Base-by-base conservation (phyloP, 352 stramenopile species). In the Pythium aquatile region DNA sequence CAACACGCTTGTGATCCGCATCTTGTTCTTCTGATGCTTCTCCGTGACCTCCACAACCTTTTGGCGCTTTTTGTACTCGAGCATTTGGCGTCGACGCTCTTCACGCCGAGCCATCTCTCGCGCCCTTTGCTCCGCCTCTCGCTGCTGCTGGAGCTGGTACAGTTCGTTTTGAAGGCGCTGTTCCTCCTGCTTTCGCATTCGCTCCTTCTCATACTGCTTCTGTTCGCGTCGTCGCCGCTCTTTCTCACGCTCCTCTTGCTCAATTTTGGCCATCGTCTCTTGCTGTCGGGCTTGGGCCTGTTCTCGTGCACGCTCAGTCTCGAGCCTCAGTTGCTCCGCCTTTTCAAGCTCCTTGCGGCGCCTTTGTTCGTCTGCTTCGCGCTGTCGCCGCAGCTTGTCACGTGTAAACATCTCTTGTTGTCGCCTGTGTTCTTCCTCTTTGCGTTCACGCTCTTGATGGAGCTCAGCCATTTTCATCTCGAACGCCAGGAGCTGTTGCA, bases 401-500 rank as follows among this genome's bases (percentile, higher is more conserved):
- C 75, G 77, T 3, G 55, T 65, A 9, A 77, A 47, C 5, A 68
- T 56, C 16, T 88, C 79, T 20, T 87, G 73, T 57, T 83, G 78
- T 1, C 69, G 72, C 37, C 65, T 76, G 64, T 81, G 76, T 10
- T 86, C 74, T 2, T 67, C 64, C 16, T 91, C 81, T 47, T 83
- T 79, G 7, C 61, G 67, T 26, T 85, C 78, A 2, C 75, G 78
- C 48, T 91, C 80, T 28, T 72, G 68, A 35, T 87, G 66, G 1
- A 88, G 62, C 46, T 86, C 78, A 0, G 72, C 70, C 75, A 83
- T 87, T 30, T 79, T 81, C 30, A 90, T 67, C 53, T 93, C 85
- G 60, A 88, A 89, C 13, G 69, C 65, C 0, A 91, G 61, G 67
- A 91, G 73, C 44, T 92, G 83, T 66, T 94, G 83, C 75, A 92